These are phyloP conservation scores for Daedaleopsis sinensis DNA, from an alignment of 768 basidiomycete species.

Conservation along the genomic window DNA sequence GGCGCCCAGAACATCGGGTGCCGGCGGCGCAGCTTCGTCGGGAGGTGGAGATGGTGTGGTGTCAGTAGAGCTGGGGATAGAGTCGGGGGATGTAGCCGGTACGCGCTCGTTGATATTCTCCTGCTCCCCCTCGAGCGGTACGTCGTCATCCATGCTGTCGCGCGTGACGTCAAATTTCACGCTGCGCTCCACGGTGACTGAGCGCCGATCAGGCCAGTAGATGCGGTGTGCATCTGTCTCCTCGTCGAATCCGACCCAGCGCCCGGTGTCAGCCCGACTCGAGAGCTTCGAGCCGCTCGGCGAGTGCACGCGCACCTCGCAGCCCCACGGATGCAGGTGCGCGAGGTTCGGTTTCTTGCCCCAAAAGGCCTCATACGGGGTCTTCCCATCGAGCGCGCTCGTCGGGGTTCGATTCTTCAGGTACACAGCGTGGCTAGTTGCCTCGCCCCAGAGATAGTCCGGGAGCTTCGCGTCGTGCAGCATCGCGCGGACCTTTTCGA, in stretches of 20 bases:
- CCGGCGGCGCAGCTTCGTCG: not conserved
- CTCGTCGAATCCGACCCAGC: conserved; percentile 19
- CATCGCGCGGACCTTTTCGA: conserved; percentile 31
- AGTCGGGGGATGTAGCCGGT: too few species aligned
- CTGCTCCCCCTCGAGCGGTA: conserved; percentile 17
- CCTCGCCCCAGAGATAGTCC: conserved; percentile 35
- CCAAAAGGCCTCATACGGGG: conserved; percentile 24
- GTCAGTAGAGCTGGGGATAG: too few species aligned
- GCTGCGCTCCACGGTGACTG: conserved; percentile 32
- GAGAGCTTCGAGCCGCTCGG: conserved; percentile 10
- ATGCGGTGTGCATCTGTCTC: conserved; percentile 34
- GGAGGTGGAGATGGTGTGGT: too few species aligned
- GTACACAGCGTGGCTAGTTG: conserved; percentile 26
- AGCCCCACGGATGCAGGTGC: conserved; percentile 20
- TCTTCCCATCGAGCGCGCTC: conserved; percentile 15
- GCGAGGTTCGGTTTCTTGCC: conserved; percentile 18
- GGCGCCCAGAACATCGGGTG: too few species aligned
- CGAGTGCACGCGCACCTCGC: conserved; percentile 9
- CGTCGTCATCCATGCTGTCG: conserved; percentile 5
- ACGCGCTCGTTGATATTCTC: not conserved
- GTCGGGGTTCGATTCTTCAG: conserved; percentile 25
- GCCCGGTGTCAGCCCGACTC: not conserved
- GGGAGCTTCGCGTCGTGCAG: conserved; percentile 24
- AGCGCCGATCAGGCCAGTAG: conserved; percentile 36
- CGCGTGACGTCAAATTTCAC: conserved; percentile 17